A percentile compares a stretch with the other conserved stretches of the same genome.
Conservation (phyloP, 306 rosid species). For the Quercus cerris region DNA sequence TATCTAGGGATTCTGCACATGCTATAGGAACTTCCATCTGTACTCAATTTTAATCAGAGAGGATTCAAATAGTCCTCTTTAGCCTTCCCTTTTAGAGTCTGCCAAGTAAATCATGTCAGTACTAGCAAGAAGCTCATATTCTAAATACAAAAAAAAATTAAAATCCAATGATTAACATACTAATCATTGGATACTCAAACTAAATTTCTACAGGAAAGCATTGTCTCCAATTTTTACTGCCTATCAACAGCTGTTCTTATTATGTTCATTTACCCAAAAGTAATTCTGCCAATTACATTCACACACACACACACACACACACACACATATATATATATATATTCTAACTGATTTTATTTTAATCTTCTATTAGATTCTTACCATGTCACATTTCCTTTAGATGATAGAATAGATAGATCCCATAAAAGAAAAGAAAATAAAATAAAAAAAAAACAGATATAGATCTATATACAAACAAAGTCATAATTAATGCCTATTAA, state of each 20-base stretch:
- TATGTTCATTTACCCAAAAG: not conserved
- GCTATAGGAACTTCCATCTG: not conserved
- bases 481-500: no score
- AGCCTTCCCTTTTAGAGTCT: not conserved
- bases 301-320: no score
- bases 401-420: no score
- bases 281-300: not conserved
- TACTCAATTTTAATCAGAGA: not conserved
- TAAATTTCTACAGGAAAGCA: not conserved
- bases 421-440: no score
- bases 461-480: not conserved
- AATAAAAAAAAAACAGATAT: not conserved
- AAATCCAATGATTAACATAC: not conserved
- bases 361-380: no score
- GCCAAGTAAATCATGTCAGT: not conserved
- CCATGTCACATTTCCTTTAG: no score
- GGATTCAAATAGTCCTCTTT: not conserved
- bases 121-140: not conserved
- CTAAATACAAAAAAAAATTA: not conserved
- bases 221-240: not conserved
- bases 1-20: not conserved
- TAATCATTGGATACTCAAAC: not conserved
- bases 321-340: no score
- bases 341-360: no score
- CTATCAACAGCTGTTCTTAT: not conserved